These are phyloP conservation scores for Jasminum sambac DNA, from an alignment of 257 asterid species.

Conservation along the genomic window DNA sequence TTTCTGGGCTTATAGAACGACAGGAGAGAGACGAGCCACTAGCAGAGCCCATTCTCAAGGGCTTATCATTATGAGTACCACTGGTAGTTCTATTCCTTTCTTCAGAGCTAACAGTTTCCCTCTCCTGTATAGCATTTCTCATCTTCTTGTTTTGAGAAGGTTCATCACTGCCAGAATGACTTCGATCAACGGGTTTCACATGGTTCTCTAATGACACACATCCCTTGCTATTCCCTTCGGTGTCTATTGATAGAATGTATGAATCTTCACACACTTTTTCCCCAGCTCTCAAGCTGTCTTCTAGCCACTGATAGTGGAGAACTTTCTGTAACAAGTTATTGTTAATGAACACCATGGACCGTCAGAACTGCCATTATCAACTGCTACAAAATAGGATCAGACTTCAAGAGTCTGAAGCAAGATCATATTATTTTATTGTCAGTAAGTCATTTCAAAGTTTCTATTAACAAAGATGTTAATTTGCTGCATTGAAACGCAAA, in stretches of 20 bases:
- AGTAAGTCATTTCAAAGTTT: neutral
- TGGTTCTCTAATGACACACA: conserved; percentile 25
- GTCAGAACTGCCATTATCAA: neutral
- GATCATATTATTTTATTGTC: neutral
- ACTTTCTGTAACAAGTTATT: conserved; percentile 51
- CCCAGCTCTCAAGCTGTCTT: conserved; percentile 77
- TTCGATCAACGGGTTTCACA: conserved; percentile 29
- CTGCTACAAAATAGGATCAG: conserved; percentile 15
- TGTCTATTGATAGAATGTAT: conserved; percentile 44
- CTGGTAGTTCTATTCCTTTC: conserved; percentile 23
- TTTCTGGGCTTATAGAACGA: conserved; percentile 52
- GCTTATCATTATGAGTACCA: conserved; percentile 23
- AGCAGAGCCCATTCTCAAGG: conserved; percentile 31
- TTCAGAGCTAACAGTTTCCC: conserved; percentile 31
- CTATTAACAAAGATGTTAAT: neutral
- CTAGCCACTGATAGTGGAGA: conserved; percentile 79
- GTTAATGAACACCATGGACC: conserved; percentile 11
- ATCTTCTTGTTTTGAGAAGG: conserved; percentile 44
- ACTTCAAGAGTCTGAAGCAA: neutral
- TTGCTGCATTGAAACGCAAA: neutral
- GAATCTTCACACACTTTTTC: conserved; percentile 62
- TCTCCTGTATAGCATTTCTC: conserved; percentile 43
- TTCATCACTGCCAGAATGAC: conserved; percentile 32
- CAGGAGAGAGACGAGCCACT: conserved; percentile 43
- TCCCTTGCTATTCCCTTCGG: conserved; percentile 24